Conservation (phyloP, 1,284 basidiomycete species). For the Porodaedalea pini region DNA sequence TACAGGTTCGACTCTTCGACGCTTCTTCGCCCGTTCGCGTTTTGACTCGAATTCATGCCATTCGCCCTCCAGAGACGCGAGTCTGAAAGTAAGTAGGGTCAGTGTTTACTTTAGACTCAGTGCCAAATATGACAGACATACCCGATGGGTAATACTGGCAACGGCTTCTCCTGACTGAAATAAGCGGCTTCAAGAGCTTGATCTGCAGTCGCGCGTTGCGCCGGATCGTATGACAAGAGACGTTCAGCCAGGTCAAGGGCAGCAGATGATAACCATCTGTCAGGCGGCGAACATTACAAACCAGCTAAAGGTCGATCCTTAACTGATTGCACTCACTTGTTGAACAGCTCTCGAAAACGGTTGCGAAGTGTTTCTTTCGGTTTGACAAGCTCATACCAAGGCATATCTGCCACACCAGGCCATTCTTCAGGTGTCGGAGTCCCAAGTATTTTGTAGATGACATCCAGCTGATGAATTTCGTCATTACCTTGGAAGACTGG, state of each 20-base stretch:
- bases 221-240: constrained; percentile 83
- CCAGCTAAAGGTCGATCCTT: background rate
- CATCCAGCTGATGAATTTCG: constrained; percentile 95
- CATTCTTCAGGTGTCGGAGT: constrained; percentile 83
- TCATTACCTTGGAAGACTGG: constrained; percentile 96
- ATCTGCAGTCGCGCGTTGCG: constrained; percentile 69
- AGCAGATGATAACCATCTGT: constrained; percentile 77
- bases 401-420: constrained; percentile 79
- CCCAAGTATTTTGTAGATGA: constrained; percentile 87
- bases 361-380: constrained; percentile 72
- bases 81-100: constrained; percentile 32
- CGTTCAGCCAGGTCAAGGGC: constrained; percentile 83
- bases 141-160: constrained; percentile 74
- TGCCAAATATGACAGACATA: constrained; percentile 39
- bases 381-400: constrained; percentile 98
- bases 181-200: constrained; percentile 82
- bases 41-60: constrained; percentile 95
- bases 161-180: constrained; percentile 78
- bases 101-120: background rate
- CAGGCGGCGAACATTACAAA: constrained; percentile 14
- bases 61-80: constrained; percentile 79
- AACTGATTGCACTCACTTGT: constrained; percentile 52
- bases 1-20: constrained; percentile 47
- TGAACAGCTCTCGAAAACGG: constrained; percentile 74
- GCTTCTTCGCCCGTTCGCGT: constrained; percentile 75